Conservation (phyloP, 176 grass and related monocot species). For the Cenchrus purpureus region DNA sequence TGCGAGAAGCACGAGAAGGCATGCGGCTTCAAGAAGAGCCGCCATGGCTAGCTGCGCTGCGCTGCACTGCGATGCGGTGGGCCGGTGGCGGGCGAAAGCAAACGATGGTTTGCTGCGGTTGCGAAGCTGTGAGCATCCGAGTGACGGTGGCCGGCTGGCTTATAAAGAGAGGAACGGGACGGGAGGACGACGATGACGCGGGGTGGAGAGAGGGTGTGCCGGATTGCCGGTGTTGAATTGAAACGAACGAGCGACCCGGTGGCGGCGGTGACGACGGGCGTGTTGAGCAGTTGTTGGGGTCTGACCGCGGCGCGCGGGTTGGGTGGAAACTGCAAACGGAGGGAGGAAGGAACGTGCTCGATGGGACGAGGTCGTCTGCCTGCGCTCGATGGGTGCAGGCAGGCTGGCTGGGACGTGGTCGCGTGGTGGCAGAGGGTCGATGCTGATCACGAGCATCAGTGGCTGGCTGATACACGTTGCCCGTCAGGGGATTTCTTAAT, state of each 20-base stretch:
- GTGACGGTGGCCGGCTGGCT: neutral
- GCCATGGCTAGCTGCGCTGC: conserved; percentile 15
- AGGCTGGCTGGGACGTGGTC: neutral
- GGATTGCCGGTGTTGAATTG: neutral
- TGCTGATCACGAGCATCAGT: neutral
- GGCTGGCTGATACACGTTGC: neutral
- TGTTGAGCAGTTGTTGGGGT: conserved; percentile 37
- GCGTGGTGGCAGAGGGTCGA: neutral
- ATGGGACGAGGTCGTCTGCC: conserved; percentile 35
- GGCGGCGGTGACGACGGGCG: neutral
- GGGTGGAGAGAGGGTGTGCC: neutral
- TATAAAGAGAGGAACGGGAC: conserved; percentile 25
- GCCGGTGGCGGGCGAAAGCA: neutral
- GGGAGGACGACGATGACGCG: conserved; percentile 7
- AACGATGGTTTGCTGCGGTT: neutral
- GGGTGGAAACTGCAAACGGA: no score
- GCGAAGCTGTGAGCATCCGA: neutral
- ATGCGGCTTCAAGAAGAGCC: conserved; percentile 25
- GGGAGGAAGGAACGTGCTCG: neutral
- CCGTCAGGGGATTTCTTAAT: neutral
- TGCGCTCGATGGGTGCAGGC: neutral
- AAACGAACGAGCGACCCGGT: no score
- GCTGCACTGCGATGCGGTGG: neutral
- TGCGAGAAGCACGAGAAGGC: conserved; percentile 29
- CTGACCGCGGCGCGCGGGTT: conserved; percentile 22